phyloP scores from a whole-genome alignment of 2,329 filamentous ascomycete genomes.

The Sarocladiaceae sp. region DNA sequence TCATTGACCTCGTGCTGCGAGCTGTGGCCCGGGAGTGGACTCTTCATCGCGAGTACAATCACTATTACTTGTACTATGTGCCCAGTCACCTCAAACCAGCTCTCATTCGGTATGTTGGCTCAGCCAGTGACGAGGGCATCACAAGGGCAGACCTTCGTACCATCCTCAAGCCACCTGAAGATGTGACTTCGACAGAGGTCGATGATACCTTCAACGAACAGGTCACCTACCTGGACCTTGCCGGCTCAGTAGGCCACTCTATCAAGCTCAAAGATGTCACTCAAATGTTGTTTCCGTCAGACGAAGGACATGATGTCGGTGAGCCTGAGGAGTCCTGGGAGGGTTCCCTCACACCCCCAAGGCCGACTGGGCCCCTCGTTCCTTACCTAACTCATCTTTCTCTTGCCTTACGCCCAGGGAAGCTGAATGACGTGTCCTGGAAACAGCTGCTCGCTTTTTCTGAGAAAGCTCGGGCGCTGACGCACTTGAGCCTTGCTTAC shows the following conservation, averaged over 20 bases:
- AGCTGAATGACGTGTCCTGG: constrained; percentile 42
- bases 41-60: constrained; percentile 48
- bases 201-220: constrained; percentile 21
- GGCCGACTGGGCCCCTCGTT: constrained; percentile 34
- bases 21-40: constrained; percentile 49
- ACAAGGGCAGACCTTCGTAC: constrained; percentile 43
- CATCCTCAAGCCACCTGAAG: constrained; percentile 33
- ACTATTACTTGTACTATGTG: constrained; percentile 49
- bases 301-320: constrained; percentile 14
- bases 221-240: constrained; percentile 48
- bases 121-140: constrained; percentile 38
- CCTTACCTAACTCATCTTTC: constrained; percentile 56
- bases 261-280: constrained; percentile 46
- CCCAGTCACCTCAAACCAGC: constrained; percentile 46
- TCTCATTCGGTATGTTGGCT: constrained; percentile 44
- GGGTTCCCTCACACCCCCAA: constrained; percentile 17
- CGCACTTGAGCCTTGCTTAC: constrained; percentile 54
- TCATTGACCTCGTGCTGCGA: constrained; percentile 46
- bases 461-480: constrained; percentile 45
- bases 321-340: constrained; percentile 48
- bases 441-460: constrained; percentile 51
- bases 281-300: constrained; percentile 42
- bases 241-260: constrained; percentile 43
- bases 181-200: constrained; percentile 20
- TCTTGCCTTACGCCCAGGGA: constrained; percentile 39